phyloP scores from a whole-genome alignment of 2,329 filamentous ascomycete species.

The Talaromyces sp. region DNA sequence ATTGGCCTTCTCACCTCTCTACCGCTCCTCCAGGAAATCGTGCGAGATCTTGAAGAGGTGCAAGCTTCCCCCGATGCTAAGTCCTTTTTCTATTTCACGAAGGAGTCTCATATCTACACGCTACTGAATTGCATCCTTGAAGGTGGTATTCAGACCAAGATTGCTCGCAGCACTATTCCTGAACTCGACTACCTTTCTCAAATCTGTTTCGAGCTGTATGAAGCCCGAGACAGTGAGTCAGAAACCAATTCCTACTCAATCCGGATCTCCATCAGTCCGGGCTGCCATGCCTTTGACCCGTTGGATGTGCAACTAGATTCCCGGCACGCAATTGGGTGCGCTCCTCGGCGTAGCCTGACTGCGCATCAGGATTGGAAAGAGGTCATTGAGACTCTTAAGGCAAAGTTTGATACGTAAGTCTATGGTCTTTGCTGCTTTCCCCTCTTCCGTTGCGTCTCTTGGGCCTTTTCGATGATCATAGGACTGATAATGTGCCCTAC shows the following conservation, averaged over 20 bases:
- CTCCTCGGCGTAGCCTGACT: slow-evolving; percentile 85
- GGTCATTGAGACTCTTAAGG: slow-evolving; percentile 91
- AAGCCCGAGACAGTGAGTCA: slow-evolving; percentile 79
- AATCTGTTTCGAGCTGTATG: slow-evolving; percentile 97
- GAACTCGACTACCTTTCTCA: slow-evolving; percentile 97
- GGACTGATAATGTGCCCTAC: not conserved
- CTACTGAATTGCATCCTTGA: slow-evolving; percentile 97
- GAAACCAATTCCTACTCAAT: slow-evolving; percentile 92
- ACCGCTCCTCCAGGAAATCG: slow-evolving; percentile 92
- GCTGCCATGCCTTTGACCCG: slow-evolving; percentile 94
- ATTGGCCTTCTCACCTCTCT: slow-evolving; percentile 93
- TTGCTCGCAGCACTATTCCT: slow-evolving; percentile 89
- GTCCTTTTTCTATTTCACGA: slow-evolving; percentile 98
- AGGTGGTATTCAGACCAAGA: slow-evolving; percentile 95
- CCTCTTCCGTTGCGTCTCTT: not conserved
- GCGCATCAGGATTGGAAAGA: slow-evolving; percentile 93
- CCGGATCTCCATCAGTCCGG: slow-evolving; percentile 91
- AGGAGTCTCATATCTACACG: slow-evolving; percentile 98
- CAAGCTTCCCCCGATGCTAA: slow-evolving; percentile 93
- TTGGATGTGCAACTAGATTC: slow-evolving; percentile 95
- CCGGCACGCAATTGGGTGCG: slow-evolving; percentile 93
- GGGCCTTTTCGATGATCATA: slow-evolving; percentile 4
- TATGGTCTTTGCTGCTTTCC: not conserved
- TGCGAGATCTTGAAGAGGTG: slow-evolving; percentile 94
- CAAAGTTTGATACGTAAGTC: slow-evolving; percentile 89